Evolutionary conservation across 805 yeast species (phyloP), one percentile per base, ranked within the genome.

Genomic region (Metschnikowia arizonensis): DNA sequence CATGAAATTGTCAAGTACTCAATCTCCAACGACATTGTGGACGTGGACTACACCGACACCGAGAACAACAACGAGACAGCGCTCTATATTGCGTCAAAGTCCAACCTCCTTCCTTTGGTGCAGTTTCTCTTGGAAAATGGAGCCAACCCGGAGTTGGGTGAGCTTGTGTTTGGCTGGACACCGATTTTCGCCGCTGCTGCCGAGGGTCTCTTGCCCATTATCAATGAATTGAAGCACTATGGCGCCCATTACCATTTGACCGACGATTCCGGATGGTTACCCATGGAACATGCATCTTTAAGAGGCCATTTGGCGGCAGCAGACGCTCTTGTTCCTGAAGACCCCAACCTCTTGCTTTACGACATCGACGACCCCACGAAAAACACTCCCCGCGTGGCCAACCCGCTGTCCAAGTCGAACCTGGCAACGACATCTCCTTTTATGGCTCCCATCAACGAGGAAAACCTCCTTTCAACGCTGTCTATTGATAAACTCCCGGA

Each of bases 181-280:
- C 97, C 98, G 5, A 70, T 91, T 5, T 88, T 91, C 61, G 79
- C 82, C 42, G 95, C 97, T 10, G 90, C 96, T 0, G 84, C 89
- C 12, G 96, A 90, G 58, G 97, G 97, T 1, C 78, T 66, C 44
- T 58, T 57, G 32, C 77, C 76, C 2, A 72, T 87, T 33, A 87
- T 82, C 5, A 62, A 75, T 34, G 49, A 77, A 7, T 70, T 91
- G 50, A 62, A 83, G 24, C 64, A 67, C 0, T 58, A 72, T 34
- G 81, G 79, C 17, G 85, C 88, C 4, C 66, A 72, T 6, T 77
- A 68, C 47, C 75, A 77, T 35, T 64, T 71, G 23, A 73, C 77
- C 14, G 98, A 91, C 66, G 83, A 80, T 37, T 83, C 93, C 42
- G 97, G 97, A 0, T 91, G 98, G 98, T 80, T 88, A 15, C 96